Evolutionary conservation across 1,284 basidiomycete species (phyloP).

Genomic region (Bjerkandera adusta): DNA sequence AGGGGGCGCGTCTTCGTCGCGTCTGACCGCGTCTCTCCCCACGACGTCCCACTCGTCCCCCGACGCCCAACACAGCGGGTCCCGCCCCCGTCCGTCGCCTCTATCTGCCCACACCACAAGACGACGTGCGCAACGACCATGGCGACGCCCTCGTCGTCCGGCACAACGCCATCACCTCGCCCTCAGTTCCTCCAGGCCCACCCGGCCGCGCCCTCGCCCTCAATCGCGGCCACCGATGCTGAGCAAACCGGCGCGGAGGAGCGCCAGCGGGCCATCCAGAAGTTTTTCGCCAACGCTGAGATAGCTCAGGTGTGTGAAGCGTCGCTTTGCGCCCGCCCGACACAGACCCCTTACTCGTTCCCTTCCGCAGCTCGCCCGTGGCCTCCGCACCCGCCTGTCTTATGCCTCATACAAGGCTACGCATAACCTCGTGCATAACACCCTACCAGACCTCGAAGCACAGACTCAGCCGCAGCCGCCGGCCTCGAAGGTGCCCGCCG

Average conservation of each 20-base stretch:
- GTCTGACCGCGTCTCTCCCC: slow-evolving; percentile 13
- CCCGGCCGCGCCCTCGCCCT: slow-evolving; percentile 34
- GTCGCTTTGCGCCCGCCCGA: not conserved
- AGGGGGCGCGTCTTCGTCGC: slow-evolving; percentile 14
- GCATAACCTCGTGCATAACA: slow-evolving; percentile 62
- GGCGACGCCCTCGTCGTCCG: slow-evolving; percentile 74
- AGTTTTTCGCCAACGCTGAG: slow-evolving; percentile 72
- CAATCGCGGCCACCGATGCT: slow-evolving; percentile 31
- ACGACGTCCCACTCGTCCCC: slow-evolving; percentile 2
- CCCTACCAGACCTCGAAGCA: slow-evolving; percentile 68
- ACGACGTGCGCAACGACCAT: slow-evolving; percentile 33
- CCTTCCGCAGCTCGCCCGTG: slow-evolving; percentile 63
- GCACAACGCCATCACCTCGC: slow-evolving; percentile 74
- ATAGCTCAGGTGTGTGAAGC: slow-evolving; percentile 65
- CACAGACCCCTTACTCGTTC: slow-evolving; percentile 35
- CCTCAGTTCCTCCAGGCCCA: slow-evolving; percentile 52
- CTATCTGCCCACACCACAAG: not conserved
- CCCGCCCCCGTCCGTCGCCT: slow-evolving; percentile 1
- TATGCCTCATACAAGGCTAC: slow-evolving; percentile 80
- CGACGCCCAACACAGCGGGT: slow-evolving; percentile 7
- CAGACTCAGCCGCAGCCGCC: slow-evolving; percentile 44
- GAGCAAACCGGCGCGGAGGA: slow-evolving; percentile 50
- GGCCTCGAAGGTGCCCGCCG: slow-evolving; percentile 52
- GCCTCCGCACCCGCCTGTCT: slow-evolving; percentile 69
- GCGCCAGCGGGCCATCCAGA: slow-evolving; percentile 63